Evolutionary conservation across 1,284 basidiomycete genomes (phyloP).

Genomic region (Inonotus hispidus): DNA sequence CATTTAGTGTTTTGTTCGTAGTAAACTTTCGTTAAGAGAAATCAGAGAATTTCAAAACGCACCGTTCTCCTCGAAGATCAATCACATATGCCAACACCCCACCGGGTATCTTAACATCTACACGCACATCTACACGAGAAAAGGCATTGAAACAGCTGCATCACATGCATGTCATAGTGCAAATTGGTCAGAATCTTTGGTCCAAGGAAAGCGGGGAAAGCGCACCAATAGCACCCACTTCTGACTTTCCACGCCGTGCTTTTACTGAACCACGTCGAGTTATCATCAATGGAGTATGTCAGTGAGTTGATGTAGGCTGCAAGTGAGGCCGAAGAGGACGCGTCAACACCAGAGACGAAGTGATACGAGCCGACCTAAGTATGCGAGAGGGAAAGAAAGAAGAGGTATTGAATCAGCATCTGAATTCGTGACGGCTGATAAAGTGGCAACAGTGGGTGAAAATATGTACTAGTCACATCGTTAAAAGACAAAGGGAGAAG

Average conservation of each 20-base stretch:
- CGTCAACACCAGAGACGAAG: slow-evolving; percentile 94
- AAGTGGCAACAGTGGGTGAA: not conserved
- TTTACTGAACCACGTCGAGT: slow-evolving; percentile 89
- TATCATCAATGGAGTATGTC: slow-evolving; percentile 92
- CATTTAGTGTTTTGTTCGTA: slow-evolving; percentile 1
- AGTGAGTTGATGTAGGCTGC: slow-evolving; percentile 98
- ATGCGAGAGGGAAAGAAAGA: not conserved
- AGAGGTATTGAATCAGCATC: not conserved
- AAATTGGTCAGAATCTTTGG: not conserved
- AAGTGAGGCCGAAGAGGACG: slow-evolving; percentile 93
- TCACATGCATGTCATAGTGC: not conserved
- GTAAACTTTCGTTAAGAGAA: not conserved
- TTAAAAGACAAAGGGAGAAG: not conserved
- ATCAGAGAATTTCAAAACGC: slow-evolving; percentile 26
- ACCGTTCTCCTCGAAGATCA: slow-evolving; percentile 92
- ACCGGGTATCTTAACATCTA: slow-evolving; percentile 98
- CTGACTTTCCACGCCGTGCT: slow-evolving; percentile 87
- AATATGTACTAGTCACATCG: not conserved
- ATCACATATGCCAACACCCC: slow-evolving; percentile 94
- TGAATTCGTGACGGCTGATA: not conserved
- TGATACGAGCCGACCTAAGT: slow-evolving; percentile 87
- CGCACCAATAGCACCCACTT: slow-evolving; percentile 91
- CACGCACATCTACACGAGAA: slow-evolving; percentile 92
- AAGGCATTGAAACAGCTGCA: slow-evolving; percentile 99
- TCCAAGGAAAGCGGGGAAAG: slow-evolving; percentile 16